Percentiles rank a stretch among this genome's conserved stretches.
Evolutionary conservation across 202 grass and related monocot species (phyloP).

Genomic region (Musa balbisiana): DNA sequence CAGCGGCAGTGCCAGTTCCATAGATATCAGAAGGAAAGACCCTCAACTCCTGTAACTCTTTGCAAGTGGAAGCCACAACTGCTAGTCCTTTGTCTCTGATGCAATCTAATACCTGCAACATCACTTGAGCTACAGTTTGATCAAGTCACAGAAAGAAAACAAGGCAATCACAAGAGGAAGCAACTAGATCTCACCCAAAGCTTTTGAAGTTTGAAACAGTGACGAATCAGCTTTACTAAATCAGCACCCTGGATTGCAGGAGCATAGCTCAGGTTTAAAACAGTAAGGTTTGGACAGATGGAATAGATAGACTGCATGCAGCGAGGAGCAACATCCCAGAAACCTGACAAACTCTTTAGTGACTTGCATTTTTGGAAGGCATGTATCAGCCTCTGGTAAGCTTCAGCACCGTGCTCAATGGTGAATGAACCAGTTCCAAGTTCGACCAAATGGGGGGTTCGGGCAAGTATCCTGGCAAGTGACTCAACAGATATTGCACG

Average conservation of each 20-base stretch:
- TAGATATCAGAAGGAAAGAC: not conserved
- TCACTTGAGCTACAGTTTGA: slow-evolving; percentile 34
- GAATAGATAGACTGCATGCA: slow-evolving; percentile 17
- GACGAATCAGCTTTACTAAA: slow-evolving; percentile 23
- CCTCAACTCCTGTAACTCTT: no score
- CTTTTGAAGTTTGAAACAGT: slow-evolving; percentile 17
- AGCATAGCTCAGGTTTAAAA: slow-evolving; percentile 4
- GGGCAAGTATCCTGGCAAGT: slow-evolving; percentile 39
- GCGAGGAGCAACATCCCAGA: slow-evolving; percentile 30
- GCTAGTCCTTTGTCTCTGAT: no score
- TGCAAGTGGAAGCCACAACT: no score
- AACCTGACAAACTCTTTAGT: slow-evolving; percentile 42
- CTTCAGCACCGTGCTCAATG: slow-evolving; percentile 16
- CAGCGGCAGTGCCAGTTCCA: not conserved
- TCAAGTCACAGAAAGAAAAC: no score
- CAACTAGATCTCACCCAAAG: slow-evolving; percentile 46
- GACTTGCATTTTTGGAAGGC: slow-evolving; percentile 26
- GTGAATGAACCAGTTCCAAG: slow-evolving; percentile 32
- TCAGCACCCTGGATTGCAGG: slow-evolving; percentile 19
- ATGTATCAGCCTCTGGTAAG: slow-evolving; percentile 14
- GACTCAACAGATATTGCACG: slow-evolving; percentile 33
- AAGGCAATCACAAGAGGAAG: slow-evolving; percentile 32
- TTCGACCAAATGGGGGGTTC: slow-evolving; percentile 2
- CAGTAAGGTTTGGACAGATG: slow-evolving; percentile 35
- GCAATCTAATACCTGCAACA: not conserved